phyloP scores from a whole-genome alignment of 164 flowering plant species.

The Saururus chinensis region DNA sequence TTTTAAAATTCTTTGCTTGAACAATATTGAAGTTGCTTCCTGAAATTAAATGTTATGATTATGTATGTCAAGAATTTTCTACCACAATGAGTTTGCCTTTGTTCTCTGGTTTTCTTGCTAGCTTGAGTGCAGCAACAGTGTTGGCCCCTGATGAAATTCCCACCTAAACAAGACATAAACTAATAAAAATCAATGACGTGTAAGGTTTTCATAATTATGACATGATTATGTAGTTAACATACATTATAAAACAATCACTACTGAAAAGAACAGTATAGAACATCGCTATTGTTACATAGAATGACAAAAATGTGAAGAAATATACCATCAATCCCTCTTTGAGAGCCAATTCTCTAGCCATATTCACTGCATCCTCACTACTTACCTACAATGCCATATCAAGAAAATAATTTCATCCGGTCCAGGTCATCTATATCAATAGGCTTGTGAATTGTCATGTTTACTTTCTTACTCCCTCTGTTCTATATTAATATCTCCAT shows the following conservation, averaged over 20 bases:
- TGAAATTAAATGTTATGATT: neutral
- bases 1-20: neutral
- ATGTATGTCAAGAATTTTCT: slow-evolving; percentile 11
- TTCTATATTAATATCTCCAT: too few relatives aligned
- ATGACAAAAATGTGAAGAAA: neutral
- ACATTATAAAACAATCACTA: too few relatives aligned
- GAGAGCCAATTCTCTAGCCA: slow-evolving; percentile 88
- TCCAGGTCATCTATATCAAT: neutral
- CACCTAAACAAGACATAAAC: slow-evolving; percentile 27
- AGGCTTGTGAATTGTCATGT: neutral
- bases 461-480: neutral
- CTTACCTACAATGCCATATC: slow-evolving; percentile 35
- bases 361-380: slow-evolving; percentile 86
- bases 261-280: too few relatives aligned
- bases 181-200: too few relatives aligned
- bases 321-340: slow-evolving; percentile 91
- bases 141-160: slow-evolving; percentile 98
- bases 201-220: too few relatives aligned
- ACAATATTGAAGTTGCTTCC: too few relatives aligned
- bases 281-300: neutral
- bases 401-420: neutral
- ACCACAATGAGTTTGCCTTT: slow-evolving; percentile 98
- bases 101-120: slow-evolving; percentile 93
- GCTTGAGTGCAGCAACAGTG: slow-evolving; percentile 82
- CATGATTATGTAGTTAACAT: too few relatives aligned